Evolutionary conservation across 805 yeast species (phyloP), one percentile per base, ranked within the genome.

Genomic region (Grigorovia jiainica): DNA sequence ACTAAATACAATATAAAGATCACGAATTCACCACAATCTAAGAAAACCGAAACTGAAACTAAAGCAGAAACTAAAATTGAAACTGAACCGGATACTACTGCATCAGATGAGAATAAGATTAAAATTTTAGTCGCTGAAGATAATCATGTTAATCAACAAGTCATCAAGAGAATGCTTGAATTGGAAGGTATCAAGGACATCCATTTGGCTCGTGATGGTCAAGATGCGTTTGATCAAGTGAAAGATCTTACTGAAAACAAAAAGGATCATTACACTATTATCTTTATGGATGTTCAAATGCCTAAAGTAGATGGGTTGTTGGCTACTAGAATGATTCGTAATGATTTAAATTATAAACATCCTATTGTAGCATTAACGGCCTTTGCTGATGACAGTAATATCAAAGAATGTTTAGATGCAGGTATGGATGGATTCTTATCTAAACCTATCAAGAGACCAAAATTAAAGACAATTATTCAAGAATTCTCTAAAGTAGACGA

Each of bases 231-330:
- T 31, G 79, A 78, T 9, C 65, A 72, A 39, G 79, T 87, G 2
- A 69, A 74, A 46, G 70, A 69, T 27, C 65, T 79, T 1, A 52
- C 65, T 20, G 33, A n/a, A n/a, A 69, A 61, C 2, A 53, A 60
- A 2, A 61, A 61, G 13, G 66, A 66, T 8, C 53, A 58, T 13
- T 87, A 71, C 58, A 90, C 86, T 57, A 63, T 90, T 41, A 76
- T 92, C 2, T 85, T 90, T 57, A 90, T 90, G 98, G 98, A 90
- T 61, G 94, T 90, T 40, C 97, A 90, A 63, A 90, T 89, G 97
- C 97, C 97, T 4, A 80, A 77, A 53, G 71, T 87, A 50, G 97
- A 90, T 58, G 98, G 98, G 3, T 65, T 89, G 24, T 68, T 78
- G 20, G 95, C 97, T 0, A 87, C 97, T 0, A 76, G 68, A 46